phyloP scores from a whole-genome alignment of 2,329 filamentous ascomycete genomes.

The Ilyonectria sp. region DNA sequence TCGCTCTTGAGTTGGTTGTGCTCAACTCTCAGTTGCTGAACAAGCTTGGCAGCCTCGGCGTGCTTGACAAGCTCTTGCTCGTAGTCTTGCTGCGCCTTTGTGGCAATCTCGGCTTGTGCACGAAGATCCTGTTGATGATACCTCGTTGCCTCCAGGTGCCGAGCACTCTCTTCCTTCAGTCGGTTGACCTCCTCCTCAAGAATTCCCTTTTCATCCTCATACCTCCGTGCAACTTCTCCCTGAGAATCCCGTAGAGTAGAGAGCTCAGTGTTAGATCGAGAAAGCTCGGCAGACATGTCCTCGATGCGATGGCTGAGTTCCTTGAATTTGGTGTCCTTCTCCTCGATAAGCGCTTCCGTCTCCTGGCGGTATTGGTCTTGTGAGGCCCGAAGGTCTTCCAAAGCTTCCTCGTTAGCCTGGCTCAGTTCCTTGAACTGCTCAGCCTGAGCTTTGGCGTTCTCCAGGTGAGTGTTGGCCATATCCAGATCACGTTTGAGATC shows the following conservation, averaged over 20 bases:
- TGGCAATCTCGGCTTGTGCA: slow-evolving; percentile 92
- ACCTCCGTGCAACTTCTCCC: slow-evolving; percentile 77
- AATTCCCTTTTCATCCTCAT: slow-evolving; percentile 86
- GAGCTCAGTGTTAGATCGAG: slow-evolving; percentile 85
- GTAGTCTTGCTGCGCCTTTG: slow-evolving; percentile 94
- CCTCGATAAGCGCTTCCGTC: slow-evolving; percentile 80
- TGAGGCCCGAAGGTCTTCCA: slow-evolving; percentile 83
- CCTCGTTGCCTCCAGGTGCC: slow-evolving; percentile 83
- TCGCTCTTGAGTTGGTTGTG: slow-evolving; percentile 87
- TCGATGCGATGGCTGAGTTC: slow-evolving; percentile 88
- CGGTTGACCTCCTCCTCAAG: slow-evolving; percentile 85
- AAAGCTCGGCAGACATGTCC: slow-evolving; percentile 86
- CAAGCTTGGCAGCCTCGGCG: slow-evolving; percentile 89
- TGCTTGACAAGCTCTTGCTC: slow-evolving; percentile 96
- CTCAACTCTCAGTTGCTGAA: slow-evolving; percentile 85
- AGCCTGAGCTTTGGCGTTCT: slow-evolving; percentile 83
- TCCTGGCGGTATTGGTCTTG: slow-evolving; percentile 92
- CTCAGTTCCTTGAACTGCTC: slow-evolving; percentile 93
- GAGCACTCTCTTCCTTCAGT: slow-evolving; percentile 87
- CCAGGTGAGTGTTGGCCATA: slow-evolving; percentile 83
- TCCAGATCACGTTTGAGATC: slow-evolving; percentile 92
- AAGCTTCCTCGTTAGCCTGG: slow-evolving; percentile 87
- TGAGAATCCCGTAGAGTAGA: slow-evolving; percentile 85
- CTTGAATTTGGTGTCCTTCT: slow-evolving; percentile 84
- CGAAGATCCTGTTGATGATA: slow-evolving; percentile 94